Base-by-base conservation (phyloP, 805 yeast genomes). In the Nakazawaea populi region DNA sequence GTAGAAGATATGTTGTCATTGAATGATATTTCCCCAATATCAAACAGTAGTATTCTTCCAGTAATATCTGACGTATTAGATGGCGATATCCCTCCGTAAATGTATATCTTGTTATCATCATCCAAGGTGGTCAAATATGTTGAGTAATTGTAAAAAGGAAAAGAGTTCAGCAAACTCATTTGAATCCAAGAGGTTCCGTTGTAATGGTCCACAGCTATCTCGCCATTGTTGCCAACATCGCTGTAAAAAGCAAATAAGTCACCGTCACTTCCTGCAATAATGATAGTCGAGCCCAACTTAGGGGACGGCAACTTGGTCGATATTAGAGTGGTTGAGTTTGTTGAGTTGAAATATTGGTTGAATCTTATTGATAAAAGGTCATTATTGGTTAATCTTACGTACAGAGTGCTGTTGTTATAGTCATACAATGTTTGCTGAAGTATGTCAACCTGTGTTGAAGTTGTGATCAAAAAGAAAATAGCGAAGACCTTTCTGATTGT, bases 31-130 rank as follows among this genome's bases (percentile, higher is more conserved):
- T 66, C 55, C 0, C 44, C 36, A 35, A 78, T 61, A 54, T 79
- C 73, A 36, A 79, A 60, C 34, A 77, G 70, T 3, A 80, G 46
- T 45, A 82, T 58, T 47, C 85, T 61, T 5, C 44, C 44, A 10
- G 55, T 47, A 12, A 44, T 38, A 5, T 53, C 46, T 37, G 62
- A 54, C 4, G 62, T 60, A 9, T 54, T 54, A 1, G 49, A 14
- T 5, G 51, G 52, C 32, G 74, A 66, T 4, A 51, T 39, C 0
- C 88, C 88, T 2, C 87, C 86, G 57, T 77, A 82, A 0, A 82
- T 70, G 58, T 77, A 82, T 0, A 82, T 58, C 1, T 73, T 65
- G 14, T 66, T 61, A 6, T 67, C 58, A 12, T 67, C 64, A 14
- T 73, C 70, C 18, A 59, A 50, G 0, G 76, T 69, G 3, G 77